Evolutionary conservation across 306 rosid genomes (phyloP), one percentile per base, ranked within the genome.

Genomic region (Prunus davidiana): DNA sequence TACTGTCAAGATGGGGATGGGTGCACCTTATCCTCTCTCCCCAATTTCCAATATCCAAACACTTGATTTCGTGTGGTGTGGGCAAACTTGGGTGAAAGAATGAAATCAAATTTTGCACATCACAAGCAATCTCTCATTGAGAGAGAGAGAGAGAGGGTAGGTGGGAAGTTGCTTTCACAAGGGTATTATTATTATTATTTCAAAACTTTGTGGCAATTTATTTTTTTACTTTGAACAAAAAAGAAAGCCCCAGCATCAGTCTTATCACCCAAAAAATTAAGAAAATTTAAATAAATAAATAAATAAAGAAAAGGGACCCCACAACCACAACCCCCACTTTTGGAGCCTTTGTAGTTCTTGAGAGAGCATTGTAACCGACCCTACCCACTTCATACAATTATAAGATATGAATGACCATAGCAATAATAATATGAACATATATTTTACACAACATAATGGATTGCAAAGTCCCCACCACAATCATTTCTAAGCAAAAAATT

Each of bases 161-260:
- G 85, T 84, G 80, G 67, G 72, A 38, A 30, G 88, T 82, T 46
- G 88, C 88, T 87, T 80, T 87, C 65, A 25, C 15, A 15, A 25
- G 7, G 6, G 7, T 12, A 71, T 22, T 63, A 57, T 65, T 66
- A 34, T 52, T 52, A 1, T 52, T 52, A 0, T 0, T 74, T 75
- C 32, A 62, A 76, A 64, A 50, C 27, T 79, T 64, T 18, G 13
- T 52, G 50, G 34, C 38, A 60, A 20, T 10, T 2, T 54, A 12
- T 8, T 73, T 72, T 55, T 66, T 71, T 66, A n/a, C 57, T 64
- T 74, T 45, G 52, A 14, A 49, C 16, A 28, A 25, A 16, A 72
- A 30, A 52, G 18, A 43, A 60, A 34, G 19, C 56, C 64, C 47
- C 43, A 65, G 34, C 25, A 67, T 67, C 45, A 58, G 47, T 52